phyloP scores from a whole-genome alignment of 2,329 filamentous ascomycete species.

The Leptosphaerulina australis region DNA sequence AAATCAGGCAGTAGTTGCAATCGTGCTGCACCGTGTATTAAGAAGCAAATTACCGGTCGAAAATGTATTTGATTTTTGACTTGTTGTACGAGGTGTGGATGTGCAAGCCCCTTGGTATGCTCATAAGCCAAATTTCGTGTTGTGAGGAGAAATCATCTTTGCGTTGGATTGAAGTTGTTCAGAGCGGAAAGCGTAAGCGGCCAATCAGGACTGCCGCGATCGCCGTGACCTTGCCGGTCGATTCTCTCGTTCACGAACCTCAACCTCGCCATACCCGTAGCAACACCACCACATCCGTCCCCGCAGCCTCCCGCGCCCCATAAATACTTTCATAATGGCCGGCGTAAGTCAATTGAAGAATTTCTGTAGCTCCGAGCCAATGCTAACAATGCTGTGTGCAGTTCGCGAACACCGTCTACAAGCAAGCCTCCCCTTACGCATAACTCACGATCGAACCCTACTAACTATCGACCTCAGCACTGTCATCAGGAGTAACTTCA shows the following conservation, averaged over 20 bases:
- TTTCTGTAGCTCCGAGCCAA: not conserved
- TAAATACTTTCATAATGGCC: constrained; percentile 60
- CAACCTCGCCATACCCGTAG: constrained; percentile 32
- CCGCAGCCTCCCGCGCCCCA: constrained; percentile 27
- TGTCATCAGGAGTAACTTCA: constrained; percentile 83
- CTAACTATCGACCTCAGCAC: constrained; percentile 62
- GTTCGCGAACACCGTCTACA: constrained; percentile 62
- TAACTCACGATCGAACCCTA: constrained; percentile 19
- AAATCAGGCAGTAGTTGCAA: not conserved
- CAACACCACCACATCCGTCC: constrained; percentile 32
- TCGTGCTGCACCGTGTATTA: not conserved
- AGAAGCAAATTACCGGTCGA: not conserved
- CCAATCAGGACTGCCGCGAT: constrained; percentile 40
- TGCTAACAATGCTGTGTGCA: constrained; percentile 46
- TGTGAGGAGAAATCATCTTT: constrained; percentile 10
- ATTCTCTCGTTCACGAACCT: constrained; percentile 30
- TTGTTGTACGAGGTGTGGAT: not conserved
- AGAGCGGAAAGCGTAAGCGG: constrained; percentile 7
- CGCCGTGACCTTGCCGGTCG: constrained; percentile 30
- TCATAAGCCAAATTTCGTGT: not conserved
- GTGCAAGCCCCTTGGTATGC: constrained; percentile 5
- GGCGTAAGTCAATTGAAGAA: constrained; percentile 57
- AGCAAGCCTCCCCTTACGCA: constrained; percentile 48
- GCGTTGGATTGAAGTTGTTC: constrained; percentile 7
- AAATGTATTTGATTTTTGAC: too few species aligned